Percentiles rank a stretch among this genome's conserved stretches.
Evolutionary conservation across 176 grass and related monocot genomes (phyloP).

Genomic region (Panicum miliaceum): DNA sequence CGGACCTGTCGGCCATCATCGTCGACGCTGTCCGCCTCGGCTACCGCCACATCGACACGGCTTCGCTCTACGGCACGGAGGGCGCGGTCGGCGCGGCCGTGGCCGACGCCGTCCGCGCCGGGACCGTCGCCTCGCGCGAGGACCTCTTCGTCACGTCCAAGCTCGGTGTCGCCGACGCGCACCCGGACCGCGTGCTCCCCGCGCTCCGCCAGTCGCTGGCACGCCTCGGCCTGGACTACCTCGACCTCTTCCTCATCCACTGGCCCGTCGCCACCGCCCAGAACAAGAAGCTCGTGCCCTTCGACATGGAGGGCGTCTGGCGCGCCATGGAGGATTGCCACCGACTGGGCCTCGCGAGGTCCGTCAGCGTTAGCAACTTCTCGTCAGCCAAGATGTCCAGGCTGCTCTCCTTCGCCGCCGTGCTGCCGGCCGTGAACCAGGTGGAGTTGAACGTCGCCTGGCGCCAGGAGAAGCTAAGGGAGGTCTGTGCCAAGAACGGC

Average conservation of each 20-base stretch:
- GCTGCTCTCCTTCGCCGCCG: slow-evolving; percentile 51
- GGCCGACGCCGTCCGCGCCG: slow-evolving; percentile 36
- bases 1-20: slow-evolving; percentile 34
- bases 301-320: slow-evolving; percentile 84
- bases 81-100: slow-evolving; percentile 50
- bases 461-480: slow-evolving; percentile 67
- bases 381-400: slow-evolving; percentile 52
- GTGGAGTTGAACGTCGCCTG: slow-evolving; percentile 76
- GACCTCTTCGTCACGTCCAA: slow-evolving; percentile 73
- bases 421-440: slow-evolving; percentile 85
- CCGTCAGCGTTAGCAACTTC: slow-evolving; percentile 91
- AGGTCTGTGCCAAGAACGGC: slow-evolving; percentile 48
- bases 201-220: slow-evolving; percentile 57
- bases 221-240: slow-evolving; percentile 59
- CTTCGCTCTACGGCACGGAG: slow-evolving; percentile 56
- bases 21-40: slow-evolving; percentile 43
- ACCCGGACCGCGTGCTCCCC: slow-evolving; percentile 49
- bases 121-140: slow-evolving; percentile 48
- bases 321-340: slow-evolving; percentile 87
- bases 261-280: slow-evolving; percentile 46
- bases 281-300: slow-evolving; percentile 2
- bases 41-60: slow-evolving; percentile 70
- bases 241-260: slow-evolving; percentile 86
- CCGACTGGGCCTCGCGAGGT: slow-evolving; percentile 56
- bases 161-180: slow-evolving; percentile 50